Conservation (phyloP, 768 basidiomycete genomes). For the Kwoniella shandongensis region DNA sequence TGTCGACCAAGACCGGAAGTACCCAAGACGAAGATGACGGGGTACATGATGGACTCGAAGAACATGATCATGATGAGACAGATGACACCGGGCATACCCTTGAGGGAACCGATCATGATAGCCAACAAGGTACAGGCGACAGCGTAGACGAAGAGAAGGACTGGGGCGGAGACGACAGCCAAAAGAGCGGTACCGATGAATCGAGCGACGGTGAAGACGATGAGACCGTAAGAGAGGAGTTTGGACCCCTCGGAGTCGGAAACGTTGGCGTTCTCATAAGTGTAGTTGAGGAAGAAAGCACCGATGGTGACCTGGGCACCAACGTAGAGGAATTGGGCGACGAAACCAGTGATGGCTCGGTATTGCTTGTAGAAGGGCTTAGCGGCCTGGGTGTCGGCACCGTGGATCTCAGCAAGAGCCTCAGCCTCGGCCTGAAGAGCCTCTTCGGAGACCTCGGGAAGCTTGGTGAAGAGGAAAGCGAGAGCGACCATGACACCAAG, state of each 20-base stretch:
- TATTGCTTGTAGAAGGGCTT: constrained; percentile 69
- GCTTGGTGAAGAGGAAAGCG: constrained; percentile 67
- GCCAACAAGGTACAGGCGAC: constrained; percentile 60
- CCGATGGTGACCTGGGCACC: constrained; percentile 47
- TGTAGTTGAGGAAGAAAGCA: constrained; percentile 66
- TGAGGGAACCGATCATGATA: constrained; percentile 59
- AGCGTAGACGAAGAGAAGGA: constrained; percentile 63
- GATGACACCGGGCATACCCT: constrained; percentile 62
- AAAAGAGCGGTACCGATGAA: constrained; percentile 66
- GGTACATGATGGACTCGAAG: constrained; percentile 62
- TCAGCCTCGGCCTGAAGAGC: constrained; percentile 58
- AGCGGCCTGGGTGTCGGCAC: constrained; percentile 48
- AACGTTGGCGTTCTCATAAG: constrained; percentile 63
- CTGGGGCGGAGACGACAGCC: constrained; percentile 66
- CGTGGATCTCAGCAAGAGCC: constrained; percentile 50
- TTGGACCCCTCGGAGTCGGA: constrained; percentile 62
- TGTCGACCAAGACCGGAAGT: constrained; percentile 52
- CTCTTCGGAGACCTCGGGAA: constrained; percentile 72
- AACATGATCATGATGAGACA: constrained; percentile 69
- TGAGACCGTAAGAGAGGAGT: constrained; percentile 70
- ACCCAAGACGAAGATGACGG: constrained; percentile 58
- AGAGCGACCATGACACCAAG: constrained; percentile 65
- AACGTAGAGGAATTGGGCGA: constrained; percentile 67
- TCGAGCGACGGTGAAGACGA: constrained; percentile 57
- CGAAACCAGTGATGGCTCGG: constrained; percentile 69